Base-by-base conservation (phyloP, 2,329 filamentous ascomycete genomes). In the Ascochyta fabae region DNA sequence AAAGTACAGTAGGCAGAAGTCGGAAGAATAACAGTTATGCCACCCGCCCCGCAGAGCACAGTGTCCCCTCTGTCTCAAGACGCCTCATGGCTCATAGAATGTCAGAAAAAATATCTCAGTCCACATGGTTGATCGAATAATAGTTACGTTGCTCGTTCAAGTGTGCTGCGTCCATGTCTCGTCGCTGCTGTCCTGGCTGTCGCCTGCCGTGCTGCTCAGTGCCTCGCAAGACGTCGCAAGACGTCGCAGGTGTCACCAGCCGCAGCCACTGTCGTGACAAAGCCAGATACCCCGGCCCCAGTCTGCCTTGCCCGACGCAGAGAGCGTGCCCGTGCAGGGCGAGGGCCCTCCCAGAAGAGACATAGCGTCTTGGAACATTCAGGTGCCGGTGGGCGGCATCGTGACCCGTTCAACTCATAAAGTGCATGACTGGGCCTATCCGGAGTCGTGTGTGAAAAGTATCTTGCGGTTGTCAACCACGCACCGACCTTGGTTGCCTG, bases 1-100 rank as follows among this genome's bases (percentile, higher is more conserved):
- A 70, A 53, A 66, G 12, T 31, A 70, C 66, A 70, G 35, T 53
- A 54, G 58, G 34, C 43, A 50, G 56, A 53, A 64, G 52, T 56
- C 48, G 51, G 43, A 63, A 60, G 38, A 58, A 61, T 48, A 48
- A 56, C 23, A 43, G 33, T 39, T 35, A 51, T 51, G 43, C 53
- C 36, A 39, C 42, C 48, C 53, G 38, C 42, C 34, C 23, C 27
- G 10, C 10, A 15, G 31, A 38, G 36, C 36, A 22, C 38, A 40
- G 27, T 39, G 19, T 35, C 38, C 27, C 47, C n/a, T 43, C 19
- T 15, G 29, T 24, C 38, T 42, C 47, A 7, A 16, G 48, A 46
- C 38, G 43, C 48, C 53, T 33, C 48, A 42, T 43, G 41, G 31
- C 45, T 44, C 34, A 41, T 46, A 40, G 7, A 19, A 33, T 33